phyloP scores from a whole-genome alignment of 768 basidiomycete species.

The Dioszegia crocea region DNA sequence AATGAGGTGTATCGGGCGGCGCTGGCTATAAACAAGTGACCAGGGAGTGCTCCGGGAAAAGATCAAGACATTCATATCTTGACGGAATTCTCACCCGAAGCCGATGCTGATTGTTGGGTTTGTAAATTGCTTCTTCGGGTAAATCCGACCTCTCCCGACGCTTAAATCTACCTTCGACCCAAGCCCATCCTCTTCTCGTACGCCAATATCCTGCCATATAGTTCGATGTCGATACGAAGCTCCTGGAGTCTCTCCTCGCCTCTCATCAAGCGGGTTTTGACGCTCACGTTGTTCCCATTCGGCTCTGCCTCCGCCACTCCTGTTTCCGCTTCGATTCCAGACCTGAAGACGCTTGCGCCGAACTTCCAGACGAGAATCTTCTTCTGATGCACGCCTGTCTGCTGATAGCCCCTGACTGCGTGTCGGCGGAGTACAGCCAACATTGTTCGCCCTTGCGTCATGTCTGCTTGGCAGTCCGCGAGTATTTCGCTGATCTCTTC shows the following conservation, averaged over 20 bases:
- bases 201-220: neutral
- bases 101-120: neutral
- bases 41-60: neutral
- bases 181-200: neutral
- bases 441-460: neutral
- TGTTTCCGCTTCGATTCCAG: neutral
- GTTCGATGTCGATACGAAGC: neutral
- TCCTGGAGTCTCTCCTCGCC: neutral
- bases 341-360: neutral
- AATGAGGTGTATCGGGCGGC: no score
- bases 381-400: neutral
- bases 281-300: neutral
- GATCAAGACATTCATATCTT: neutral
- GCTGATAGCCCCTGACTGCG: neutral
- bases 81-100: neutral
- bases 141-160: neutral
- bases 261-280: neutral
- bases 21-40: no score
- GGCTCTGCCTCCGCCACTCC: neutral
- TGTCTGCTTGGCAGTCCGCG: neutral
- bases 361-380: conserved; percentile 4
- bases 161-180: neutral
- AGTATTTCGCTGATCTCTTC: neutral
- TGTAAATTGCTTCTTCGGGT: neutral
- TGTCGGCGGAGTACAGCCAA: neutral